Evolutionary conservation across 2,329 filamentous ascomycete species (phyloP).

Genomic region (Penicillium sp.): DNA sequence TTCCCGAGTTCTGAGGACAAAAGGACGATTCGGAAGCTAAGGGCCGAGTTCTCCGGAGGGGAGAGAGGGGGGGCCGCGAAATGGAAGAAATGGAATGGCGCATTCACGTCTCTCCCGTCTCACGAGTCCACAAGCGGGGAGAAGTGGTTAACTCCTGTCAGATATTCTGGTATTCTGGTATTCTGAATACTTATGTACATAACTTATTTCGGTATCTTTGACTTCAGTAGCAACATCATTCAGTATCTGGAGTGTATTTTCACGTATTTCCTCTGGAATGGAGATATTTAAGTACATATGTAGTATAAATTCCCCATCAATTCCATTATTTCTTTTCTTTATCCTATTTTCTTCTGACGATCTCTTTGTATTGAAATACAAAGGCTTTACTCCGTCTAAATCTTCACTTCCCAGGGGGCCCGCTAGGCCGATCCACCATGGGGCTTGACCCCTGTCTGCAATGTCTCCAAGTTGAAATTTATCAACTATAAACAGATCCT

Average conservation of each 20-base stretch:
- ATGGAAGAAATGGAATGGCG: constrained; percentile 1
- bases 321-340: neutral
- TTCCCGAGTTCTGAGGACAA: neutral
- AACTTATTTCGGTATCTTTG: neutral
- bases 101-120: constrained; percentile 4
- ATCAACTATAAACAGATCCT: neutral
- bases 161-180: neutral
- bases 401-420: constrained; percentile 1
- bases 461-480: neutral
- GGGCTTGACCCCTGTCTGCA: neutral
- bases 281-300: neutral
- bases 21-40: neutral
- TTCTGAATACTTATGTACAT: neutral
- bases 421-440: neutral
- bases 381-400: neutral
- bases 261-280: neutral
- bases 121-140: constrained; percentile 8
- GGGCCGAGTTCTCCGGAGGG: constrained; percentile 1
- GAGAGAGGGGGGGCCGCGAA: neutral
- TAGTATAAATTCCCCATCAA: neutral
- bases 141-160: neutral
- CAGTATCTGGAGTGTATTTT: neutral
- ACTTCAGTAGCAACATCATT: neutral
- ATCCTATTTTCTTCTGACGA: neutral
- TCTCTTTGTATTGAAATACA: neutral